These are phyloP conservation scores for Triticum urartu DNA, from an alignment of 176 grass and related monocot species.

Conservation along the genomic window DNA sequence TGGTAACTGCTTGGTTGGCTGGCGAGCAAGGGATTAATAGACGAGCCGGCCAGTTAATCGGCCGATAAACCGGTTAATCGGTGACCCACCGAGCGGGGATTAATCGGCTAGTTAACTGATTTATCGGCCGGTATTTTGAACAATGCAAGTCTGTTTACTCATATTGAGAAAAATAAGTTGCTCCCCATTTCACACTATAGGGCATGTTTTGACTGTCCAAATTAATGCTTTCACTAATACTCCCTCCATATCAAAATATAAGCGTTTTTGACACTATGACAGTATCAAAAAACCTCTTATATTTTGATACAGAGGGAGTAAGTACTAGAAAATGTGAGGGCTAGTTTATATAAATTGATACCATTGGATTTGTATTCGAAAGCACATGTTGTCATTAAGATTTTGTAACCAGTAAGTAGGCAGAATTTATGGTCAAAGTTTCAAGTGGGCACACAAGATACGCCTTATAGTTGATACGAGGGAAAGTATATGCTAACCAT, in stretches of 20 bases:
- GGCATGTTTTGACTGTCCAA: not conserved
- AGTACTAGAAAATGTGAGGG: not conserved
- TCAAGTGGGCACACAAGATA: not conserved
- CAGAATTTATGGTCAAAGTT: not conserved
- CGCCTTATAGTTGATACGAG: not conserved
- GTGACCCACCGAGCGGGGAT: not conserved
- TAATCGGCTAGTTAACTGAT: not conserved
- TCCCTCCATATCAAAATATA: too few species aligned
- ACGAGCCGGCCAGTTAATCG: not conserved
- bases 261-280: too few species aligned
- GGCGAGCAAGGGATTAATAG: not conserved
- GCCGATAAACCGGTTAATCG: not conserved
- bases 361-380: not conserved
- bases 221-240: not conserved
- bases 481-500: not conserved
- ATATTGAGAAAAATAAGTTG: not conserved
- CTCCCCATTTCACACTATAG: not conserved
- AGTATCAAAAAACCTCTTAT: too few species aligned
- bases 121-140: not conserved
- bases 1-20: not conserved
- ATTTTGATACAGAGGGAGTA: not conserved
- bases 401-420: not conserved
- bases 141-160: not conserved
- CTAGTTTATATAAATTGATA: not conserved
- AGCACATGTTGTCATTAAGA: not conserved